Conservation (phyloP, 179 eudicot genomes). For the Beta corolliflora region DNA sequence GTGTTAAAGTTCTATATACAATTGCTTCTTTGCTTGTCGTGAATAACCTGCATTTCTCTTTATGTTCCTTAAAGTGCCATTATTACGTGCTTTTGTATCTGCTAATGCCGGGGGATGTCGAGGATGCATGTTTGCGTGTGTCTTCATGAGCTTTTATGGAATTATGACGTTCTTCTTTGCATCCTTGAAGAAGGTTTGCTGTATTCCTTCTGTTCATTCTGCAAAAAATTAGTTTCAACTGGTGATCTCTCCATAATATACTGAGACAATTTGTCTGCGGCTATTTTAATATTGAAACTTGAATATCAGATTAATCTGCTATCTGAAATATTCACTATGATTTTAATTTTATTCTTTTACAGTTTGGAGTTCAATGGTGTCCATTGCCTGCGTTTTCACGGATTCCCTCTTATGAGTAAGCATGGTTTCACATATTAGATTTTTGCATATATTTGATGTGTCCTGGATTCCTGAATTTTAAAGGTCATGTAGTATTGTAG, state of each 20-base stretch:
- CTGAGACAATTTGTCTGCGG: neutral
- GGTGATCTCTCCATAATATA: neutral
- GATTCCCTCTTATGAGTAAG: conserved; percentile 85
- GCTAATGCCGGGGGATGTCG: neutral
- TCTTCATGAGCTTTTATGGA: conserved; percentile 1
- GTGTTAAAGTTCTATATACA: neutral
- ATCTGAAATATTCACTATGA: conserved; percentile 16
- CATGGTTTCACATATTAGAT: conserved; percentile 1
- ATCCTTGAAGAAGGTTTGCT: neutral
- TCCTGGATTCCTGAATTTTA: neutral
- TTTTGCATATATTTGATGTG: neutral
- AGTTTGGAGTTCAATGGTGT: conserved; percentile 98
- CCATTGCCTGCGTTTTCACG: conserved; percentile 74
- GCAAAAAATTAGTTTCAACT: neutral
- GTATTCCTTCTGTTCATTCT: neutral
- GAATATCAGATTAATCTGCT: neutral
- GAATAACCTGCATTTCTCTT: neutral
- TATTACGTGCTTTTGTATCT: neutral
- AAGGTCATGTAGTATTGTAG: neutral
- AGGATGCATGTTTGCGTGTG: neutral
- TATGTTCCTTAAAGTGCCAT: neutral
- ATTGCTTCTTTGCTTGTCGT: neutral
- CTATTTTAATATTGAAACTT: neutral
- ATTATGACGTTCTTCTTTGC: neutral
- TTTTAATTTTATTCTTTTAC: conserved; percentile 38